Conservation (phyloP, 2,329 filamentous ascomycete genomes). For the Fusarium irregulare region DNA sequence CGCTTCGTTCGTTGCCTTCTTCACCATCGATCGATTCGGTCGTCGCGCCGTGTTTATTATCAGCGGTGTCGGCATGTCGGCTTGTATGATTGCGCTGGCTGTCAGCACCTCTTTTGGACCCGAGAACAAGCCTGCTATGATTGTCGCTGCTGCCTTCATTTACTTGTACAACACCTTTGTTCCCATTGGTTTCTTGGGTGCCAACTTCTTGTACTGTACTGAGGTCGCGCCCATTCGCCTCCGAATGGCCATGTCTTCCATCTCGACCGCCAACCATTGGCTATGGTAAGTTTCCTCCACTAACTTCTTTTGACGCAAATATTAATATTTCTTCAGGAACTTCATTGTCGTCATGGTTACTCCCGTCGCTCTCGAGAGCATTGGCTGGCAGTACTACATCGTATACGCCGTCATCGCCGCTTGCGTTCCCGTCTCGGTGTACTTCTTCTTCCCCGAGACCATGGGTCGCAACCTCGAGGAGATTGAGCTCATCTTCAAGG, state of each 20-base stretch:
- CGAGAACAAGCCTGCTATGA: conserved; percentile 40
- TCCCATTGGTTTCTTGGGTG: conserved; percentile 71
- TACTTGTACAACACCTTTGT: conserved; percentile 77
- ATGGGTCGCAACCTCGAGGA: conserved; percentile 48
- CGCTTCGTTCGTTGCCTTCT: conserved; percentile 45
- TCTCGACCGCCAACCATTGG: conserved; percentile 61
- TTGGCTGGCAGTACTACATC: conserved; percentile 61
- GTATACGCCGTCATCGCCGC: conserved; percentile 60
- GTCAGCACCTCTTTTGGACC: conserved; percentile 40
- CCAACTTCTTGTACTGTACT: conserved; percentile 69
- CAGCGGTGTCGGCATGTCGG: conserved; percentile 44
- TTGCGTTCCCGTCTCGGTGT: conserved; percentile 57
- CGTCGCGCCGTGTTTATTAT: conserved; percentile 44
- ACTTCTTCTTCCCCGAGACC: conserved; percentile 52
- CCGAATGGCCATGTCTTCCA: conserved; percentile 58
- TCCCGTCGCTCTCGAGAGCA: conserved; percentile 70
- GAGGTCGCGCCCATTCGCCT: conserved; percentile 63
- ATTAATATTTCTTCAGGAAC: conserved; percentile 42
- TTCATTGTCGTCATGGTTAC: conserved; percentile 70
- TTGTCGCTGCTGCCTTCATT: conserved; percentile 57
- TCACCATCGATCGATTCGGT: conserved; percentile 47
- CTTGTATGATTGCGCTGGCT: conserved; percentile 45
- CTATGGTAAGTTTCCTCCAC: conserved; percentile 36
- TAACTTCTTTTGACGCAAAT: conserved; percentile 23
- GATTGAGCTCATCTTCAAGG: conserved; percentile 46